Base-by-base conservation (phyloP, 371 early-diverging fungal species). In the Haplosporangium sp. region DNA sequence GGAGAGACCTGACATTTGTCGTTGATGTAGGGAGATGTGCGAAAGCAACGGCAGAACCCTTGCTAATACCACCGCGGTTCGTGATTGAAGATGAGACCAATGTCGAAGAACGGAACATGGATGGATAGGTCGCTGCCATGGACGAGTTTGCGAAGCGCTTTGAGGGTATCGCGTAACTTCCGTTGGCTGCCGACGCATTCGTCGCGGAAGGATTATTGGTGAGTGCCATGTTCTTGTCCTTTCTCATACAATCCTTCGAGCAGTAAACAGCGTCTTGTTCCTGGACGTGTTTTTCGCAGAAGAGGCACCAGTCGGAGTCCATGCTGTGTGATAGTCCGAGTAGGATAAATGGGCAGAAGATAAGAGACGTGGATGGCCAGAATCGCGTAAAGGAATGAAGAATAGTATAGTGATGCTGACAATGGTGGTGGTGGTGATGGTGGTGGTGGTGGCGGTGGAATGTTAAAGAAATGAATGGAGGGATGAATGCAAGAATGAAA, bases 291-390 rank as follows among this genome's bases (percentile, higher is more conserved):
- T 71, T 71, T 60, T 71, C 72, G 57, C 72, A 71, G 61, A 71
- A 71, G 13, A 71, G 62, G 55, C 72, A 71, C 72, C 72, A 71
- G 56, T 71, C 65, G 50, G 72, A 60, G 48, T 71, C 72, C 72
- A 70, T 70, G 58, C 13, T 59, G 18, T 21, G 21, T 6, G 58
- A 23, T 7, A n/a, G 59, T 1, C 47, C 23, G 9, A 18, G 46
- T 42, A 20, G 37, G 41, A 20, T 14, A 18, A 18, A 9, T 12
- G 1, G 18, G 48, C 48, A 21, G 23, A 21, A 51, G 51, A 16
- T 0, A 21, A 13, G 23, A 45, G 47, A 46, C 36, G 55, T 29
- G 21, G 53, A 7, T 29, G 29, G 29, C 29, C 1, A 29, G 29
- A 29, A 29, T 29, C 29, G 29, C 29, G 29, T 4, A 29, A 29